A percentile compares a stretch with the other conserved stretches of the same genome.
phyloP scores from a whole-genome alignment of 2,329 filamentous ascomycete species.

The Raffaelea ambrosiae region DNA sequence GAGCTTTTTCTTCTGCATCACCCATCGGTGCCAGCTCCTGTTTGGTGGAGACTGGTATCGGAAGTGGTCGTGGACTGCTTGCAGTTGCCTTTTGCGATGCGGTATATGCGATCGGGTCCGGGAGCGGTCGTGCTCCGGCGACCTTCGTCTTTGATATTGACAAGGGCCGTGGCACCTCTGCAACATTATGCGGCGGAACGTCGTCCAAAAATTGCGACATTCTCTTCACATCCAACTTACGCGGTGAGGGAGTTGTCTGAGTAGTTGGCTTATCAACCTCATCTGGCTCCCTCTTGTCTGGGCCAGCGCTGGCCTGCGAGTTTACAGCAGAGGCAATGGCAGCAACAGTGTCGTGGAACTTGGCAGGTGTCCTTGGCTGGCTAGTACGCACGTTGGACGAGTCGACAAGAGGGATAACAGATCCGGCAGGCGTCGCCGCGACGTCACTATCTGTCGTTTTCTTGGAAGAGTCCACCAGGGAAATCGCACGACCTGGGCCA shows the following conservation, averaged over 20 bases:
- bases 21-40: constrained; percentile 12
- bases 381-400: constrained; percentile 13
- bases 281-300: too few relatives aligned
- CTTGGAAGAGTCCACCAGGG: constrained; percentile 13
- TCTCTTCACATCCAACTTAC: constrained; percentile 49
- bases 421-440: constrained; percentile 13
- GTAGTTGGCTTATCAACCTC: constrained; percentile 7
- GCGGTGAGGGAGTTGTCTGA: constrained; percentile 43
- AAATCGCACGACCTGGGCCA: constrained; percentile 3
- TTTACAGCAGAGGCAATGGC: constrained; percentile 15
- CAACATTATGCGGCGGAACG: constrained; percentile 15
- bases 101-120: constrained; percentile 20
- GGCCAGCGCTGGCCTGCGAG: too few relatives aligned
- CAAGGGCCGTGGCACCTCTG: constrained; percentile 19
- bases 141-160: constrained; percentile 20
- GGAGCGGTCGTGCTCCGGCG: constrained; percentile 11
- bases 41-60: constrained; percentile 20
- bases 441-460: constrained; percentile 12
- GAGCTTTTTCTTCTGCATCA: too few relatives aligned
- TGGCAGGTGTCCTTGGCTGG: constrained; percentile 19
- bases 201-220: constrained; percentile 51
- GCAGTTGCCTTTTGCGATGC: constrained; percentile 21
- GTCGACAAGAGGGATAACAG: constrained; percentile 17
- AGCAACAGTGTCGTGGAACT: constrained; percentile 23
- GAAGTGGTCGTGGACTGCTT: constrained; percentile 15